Evolutionary conservation across 2,329 filamentous ascomycete genomes (phyloP), one percentile per base, ranked within the genome.

Genomic region (Blumeriella jaapii): DNA sequence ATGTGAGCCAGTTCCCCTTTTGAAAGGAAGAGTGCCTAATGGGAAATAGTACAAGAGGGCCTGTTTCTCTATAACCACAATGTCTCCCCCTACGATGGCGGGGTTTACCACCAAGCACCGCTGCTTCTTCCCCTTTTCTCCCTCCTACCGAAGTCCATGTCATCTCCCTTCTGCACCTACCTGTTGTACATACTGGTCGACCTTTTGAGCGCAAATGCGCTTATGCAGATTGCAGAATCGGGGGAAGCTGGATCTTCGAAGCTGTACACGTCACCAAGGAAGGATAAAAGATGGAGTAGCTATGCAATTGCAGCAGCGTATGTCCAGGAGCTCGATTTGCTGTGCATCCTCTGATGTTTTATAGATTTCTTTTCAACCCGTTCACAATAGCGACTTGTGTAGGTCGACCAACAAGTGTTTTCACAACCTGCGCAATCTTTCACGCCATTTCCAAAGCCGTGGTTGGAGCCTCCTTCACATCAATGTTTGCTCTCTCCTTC

Each of bases 41-140:
- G 51, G 29, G 52, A 29, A 13, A 28, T 50, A 93, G 85, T 96
- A 36, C 89, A 96, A 68, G 91, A 98, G 62, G 91, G 91, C 13
- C 65, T 98, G 39, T 98, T 94, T 54, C 74, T 98, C 14, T 96
- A 96, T 59, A 87, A 83, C 46, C 84, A 93, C 59, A 93, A 94
- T 63, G 83, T 96, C 38, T 95, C 86, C 41, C 91, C 91, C 1
- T 98, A 96, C 63, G 86, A 98, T 58, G 91, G 91, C 46, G 91
- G 91, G 51, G 84, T 78, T 55, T 78, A 71, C 58, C 70, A 76
- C 61, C 69, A 94, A 68, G 85, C 87, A 26, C 91, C 91, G 30
- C 68, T 98, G 38, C 72, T 98, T 25, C 74, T 98, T 40, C 85
- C 89, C 29, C 70, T 96, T 47, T 95, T 96, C 67, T 83, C 85